Evolutionary conservation across 177 flowering plant species (phyloP), one percentile per base, ranked within the genome.

Genomic region (Tripterygium wilfordii): DNA sequence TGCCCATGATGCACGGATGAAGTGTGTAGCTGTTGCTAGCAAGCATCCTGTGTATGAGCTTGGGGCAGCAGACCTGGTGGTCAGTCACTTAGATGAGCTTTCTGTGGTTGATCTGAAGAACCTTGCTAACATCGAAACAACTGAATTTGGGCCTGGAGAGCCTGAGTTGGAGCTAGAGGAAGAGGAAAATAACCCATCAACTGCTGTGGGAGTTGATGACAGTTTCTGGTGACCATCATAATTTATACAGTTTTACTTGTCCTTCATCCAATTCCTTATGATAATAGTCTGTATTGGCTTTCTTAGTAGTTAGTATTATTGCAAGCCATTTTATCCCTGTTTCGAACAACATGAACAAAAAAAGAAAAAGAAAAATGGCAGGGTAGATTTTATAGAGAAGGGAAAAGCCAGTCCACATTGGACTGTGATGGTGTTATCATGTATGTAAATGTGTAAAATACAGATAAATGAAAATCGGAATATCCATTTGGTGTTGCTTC

Each of bases 21-120:
- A 88, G 67, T 92, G 98, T 61, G 90, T 92, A 21, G 98, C 91
- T 24, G 89, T 92, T 38, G 96, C 96, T 17, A 84, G 96, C 65
- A 92, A 86, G 66, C 98, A 86, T 48, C 98, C 96, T 5, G 64
- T 76, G 26, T 92, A 88, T 48, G 98, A 92, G 57, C 87, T 92
- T 23, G 76, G 79, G 21, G 98, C 98, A 29, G 98, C 98, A 2
- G 98, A 92, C 53, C 56, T 92, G 84, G 88, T 92, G 45, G 98
- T 92, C 51, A 74, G 82, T 45, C 64, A 39, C 9, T 65, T 92
- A 2, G 82, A 88, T 51, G 98, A 92, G 74, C 89, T 92, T 36
- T 74, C 98, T 1, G 67, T 92, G 9, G 84, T 92, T 24, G 98
- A 92, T 61, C 50, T 92, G 64, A 92, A 92, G 78, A 88, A 92